These are phyloP conservation scores for Fragaria iinumae DNA, from an alignment of 306 rosid species.

Conservation along the genomic window DNA sequence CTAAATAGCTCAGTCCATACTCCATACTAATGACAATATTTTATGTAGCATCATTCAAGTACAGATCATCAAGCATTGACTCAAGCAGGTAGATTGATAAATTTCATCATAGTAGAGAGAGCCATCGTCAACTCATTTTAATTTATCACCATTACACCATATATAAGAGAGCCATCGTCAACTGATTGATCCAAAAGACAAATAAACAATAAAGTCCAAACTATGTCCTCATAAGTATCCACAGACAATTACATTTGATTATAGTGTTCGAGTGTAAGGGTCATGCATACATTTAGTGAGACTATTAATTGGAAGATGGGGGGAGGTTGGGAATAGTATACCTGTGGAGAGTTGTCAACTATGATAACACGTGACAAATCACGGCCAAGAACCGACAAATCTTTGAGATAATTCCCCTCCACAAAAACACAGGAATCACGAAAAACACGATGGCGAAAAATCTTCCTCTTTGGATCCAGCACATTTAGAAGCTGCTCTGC, in stretches of 20 bases:
- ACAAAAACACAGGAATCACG: conserved; percentile 97
- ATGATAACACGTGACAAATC: conserved; percentile 82
- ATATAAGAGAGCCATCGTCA: background rate
- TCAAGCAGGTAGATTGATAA: background rate
- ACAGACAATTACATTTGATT: background rate
- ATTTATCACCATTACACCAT: background rate
- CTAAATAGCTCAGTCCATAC: background rate
- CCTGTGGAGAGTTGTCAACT: conserved; percentile 98
- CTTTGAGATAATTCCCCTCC: conserved; percentile 95
- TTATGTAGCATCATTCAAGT: background rate
- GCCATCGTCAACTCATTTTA: background rate
- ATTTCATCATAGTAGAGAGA: background rate
- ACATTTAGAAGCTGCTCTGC: conserved; percentile 97
- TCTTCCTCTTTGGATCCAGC: conserved; percentile 93
- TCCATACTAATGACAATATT: background rate
- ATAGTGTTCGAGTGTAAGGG: background rate
- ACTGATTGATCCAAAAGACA: background rate
- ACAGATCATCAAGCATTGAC: background rate
- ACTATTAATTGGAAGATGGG: no score
- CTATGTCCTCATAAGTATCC: background rate
- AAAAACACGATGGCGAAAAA: conserved; percentile 89
- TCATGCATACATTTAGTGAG: background rate
- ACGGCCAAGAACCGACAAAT: conserved; percentile 95
- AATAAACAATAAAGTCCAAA: background rate
- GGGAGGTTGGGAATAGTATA: conserved; percentile 20